Percentiles rank a stretch among this genome's conserved stretches.
Evolutionary conservation across 495 filamentous ascomycete species (phyloP).

Genomic region (Tuber borchii): DNA sequence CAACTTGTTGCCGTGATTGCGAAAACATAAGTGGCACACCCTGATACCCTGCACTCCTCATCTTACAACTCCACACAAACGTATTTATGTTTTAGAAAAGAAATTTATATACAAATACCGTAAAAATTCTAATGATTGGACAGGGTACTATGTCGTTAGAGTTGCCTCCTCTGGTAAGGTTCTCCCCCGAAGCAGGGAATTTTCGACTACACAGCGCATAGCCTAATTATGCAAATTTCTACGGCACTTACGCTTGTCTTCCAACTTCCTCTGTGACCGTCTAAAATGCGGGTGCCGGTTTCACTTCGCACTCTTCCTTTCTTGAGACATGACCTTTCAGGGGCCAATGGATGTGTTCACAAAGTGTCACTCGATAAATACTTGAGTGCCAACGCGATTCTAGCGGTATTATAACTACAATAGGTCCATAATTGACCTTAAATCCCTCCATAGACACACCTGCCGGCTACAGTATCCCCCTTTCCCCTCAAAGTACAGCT

Average conservation of each 20-base stretch:
- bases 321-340: not conserved
- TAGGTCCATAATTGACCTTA: not conserved
- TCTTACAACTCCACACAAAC: not conserved
- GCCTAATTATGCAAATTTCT: too few relatives aligned
- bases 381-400: not conserved
- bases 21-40: not conserved
- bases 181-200: too few relatives aligned
- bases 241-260: not conserved
- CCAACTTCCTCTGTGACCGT: not conserved
- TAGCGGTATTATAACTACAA: not conserved
- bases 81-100: not conserved
- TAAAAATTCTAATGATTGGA: too few relatives aligned
- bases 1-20: not conserved
- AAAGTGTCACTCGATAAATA: not conserved
- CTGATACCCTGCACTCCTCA: not conserved
- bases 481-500: not conserved
- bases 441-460: not conserved
- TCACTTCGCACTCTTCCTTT: too few relatives aligned
- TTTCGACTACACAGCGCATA: too few relatives aligned
- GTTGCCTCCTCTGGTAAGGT: too few relatives aligned
- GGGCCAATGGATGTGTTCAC: not conserved
- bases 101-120: not conserved
- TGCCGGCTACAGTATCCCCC: not conserved
- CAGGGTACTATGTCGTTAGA: too few relatives aligned
- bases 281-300: not conserved